Evolutionary conservation across 140 eudicot genomes (phyloP), one percentile per base, ranked within the genome.

Genomic region (Erigeron philadelphicus): DNA sequence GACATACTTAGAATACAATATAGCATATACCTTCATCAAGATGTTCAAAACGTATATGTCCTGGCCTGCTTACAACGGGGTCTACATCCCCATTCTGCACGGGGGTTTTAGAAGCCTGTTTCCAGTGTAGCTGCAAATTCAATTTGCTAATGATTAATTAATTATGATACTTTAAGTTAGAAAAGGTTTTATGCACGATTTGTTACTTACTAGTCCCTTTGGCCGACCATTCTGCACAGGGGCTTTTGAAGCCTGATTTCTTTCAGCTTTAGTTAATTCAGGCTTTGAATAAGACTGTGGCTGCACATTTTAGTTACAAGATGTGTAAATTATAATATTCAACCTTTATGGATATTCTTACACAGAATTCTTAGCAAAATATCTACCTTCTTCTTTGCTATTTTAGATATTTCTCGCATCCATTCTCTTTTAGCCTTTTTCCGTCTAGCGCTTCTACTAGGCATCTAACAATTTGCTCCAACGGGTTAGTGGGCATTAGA

Each of bases 381-480:
- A 54, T 19, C 25, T 64, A 73, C 88, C 81, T 85, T 79, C 61
- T 72, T 78, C 81, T 81, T 80, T 76, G 73, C 80, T 38, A 82
- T 77, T 80, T 88, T 89, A 63, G 82, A 83, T 70, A 82, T 41
- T 71, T 80, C 92, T 61, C 72, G 78, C 83, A 83, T 47, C 94
- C 85, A 78, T 56, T 63, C 67, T 78, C 95, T 85, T 83, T 85
- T 83, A 19, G 82, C 85, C 78, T 66, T 72, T 78, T 87, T 89
- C 56, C 99, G 81, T 74, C 87, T 72, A 56, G 97, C 86, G 78
- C 82, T 83, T 85, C 97, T 85, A 73, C 96, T 87, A n/a, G 9
- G 16, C 52, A 64, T 66, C 95, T 89, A 72, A 50, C 47, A 71
- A 68, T 54, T 68, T 48, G 25, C n/a, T 68, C 42, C 52, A 54